A percentile compares a stretch with the other conserved stretches of the same genome.
Evolutionary conservation across 441 rosid species (phyloP).

Genomic region (Corymbia citriodora): DNA sequence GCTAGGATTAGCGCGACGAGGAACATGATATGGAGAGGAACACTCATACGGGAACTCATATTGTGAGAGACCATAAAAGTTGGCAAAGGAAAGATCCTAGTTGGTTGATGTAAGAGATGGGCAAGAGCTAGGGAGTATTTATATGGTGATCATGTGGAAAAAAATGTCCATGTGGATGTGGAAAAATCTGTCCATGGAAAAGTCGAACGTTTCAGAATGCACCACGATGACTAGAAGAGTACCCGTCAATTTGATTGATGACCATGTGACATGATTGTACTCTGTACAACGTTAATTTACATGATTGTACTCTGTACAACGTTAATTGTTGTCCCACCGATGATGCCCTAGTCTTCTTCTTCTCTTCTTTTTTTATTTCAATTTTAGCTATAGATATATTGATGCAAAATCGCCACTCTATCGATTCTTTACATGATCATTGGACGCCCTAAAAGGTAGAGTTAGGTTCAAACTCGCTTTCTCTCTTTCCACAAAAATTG

Average conservation of each 20-base stretch:
- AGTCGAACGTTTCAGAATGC: not conserved
- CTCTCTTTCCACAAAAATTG: not conserved
- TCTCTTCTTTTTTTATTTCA: not conserved
- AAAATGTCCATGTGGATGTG: not conserved
- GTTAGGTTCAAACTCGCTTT: not conserved
- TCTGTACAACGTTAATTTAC: not conserved
- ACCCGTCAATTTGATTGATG: not conserved
- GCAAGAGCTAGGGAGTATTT: not conserved
- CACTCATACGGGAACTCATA: not conserved
- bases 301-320: not conserved
- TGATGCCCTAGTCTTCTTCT: rapidly evolving
- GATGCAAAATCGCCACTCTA: not conserved
- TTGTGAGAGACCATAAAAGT: not conserved
- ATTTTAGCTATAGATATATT: not conserved
- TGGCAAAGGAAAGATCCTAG: not conserved
- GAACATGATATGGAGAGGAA: not conserved
- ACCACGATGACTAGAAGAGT: not conserved
- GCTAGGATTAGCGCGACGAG: not conserved
- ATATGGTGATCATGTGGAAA: not conserved
- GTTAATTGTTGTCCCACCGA: not conserved
- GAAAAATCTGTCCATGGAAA: not conserved
- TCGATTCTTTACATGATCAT: not conserved
- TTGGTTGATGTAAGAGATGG: not conserved
- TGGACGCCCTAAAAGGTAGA: not conserved
- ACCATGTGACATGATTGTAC: not conserved